Evolutionary conservation across 2,329 filamentous ascomycete species (phyloP).

Genomic region (Pseudogymnoascus sp.): DNA sequence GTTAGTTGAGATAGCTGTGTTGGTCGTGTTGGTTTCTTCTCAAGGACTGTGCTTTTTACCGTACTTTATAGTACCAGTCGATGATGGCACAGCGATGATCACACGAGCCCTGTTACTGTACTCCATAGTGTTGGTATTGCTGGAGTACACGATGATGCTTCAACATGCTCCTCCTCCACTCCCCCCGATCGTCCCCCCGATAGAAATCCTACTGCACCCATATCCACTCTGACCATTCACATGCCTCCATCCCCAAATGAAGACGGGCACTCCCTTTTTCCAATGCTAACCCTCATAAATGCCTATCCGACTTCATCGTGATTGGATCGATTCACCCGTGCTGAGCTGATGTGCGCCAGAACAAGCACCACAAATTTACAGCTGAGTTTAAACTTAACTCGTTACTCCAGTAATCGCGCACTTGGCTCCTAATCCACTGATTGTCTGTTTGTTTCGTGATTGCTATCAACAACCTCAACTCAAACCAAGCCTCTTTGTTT

Average conservation of each 20-base stretch:
- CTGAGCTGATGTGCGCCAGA: neutral
- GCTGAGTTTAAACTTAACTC: neutral
- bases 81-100: neutral
- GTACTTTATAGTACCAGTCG: neutral
- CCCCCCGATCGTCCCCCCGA: neutral
- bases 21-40: no score
- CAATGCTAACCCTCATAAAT: neutral
- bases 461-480: neutral
- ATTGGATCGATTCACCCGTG: neutral
- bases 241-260: conserved; percentile 5
- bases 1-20: no score
- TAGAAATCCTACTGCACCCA: neutral
- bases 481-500: neutral
- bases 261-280: neutral
- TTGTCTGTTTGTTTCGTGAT: neutral
- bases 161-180: neutral
- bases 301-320: neutral
- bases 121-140: neutral
- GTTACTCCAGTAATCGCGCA: neutral
- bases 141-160: neutral
- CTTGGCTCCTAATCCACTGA: neutral
- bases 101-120: neutral
- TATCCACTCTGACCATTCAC: conserved; percentile 5
- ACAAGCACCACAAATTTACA: neutral
- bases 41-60: neutral